A percentile compares a stretch with the other conserved stretches of the same genome.
phyloP scores from a whole-genome alignment of 1,284 basidiomycete genomes.

The Pulchroboletus neoregius region DNA sequence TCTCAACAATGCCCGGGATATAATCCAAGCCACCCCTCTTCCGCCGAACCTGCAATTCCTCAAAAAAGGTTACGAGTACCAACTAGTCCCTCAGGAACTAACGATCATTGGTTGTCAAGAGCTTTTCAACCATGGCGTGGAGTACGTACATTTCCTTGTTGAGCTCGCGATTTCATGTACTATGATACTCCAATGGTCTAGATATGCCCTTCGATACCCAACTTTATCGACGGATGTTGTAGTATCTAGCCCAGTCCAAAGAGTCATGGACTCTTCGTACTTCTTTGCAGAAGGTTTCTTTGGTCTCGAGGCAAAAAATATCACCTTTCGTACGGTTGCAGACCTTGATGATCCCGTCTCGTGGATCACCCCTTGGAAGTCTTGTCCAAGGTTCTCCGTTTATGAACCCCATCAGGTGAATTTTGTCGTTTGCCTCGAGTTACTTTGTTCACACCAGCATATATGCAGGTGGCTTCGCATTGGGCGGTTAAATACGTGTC shows the following conservation, averaged over 20 bases:
- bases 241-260: conserved; percentile 42
- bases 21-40: conserved; percentile 32
- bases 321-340: conserved; percentile 36
- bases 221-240: conserved; percentile 33
- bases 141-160: conserved; percentile 22
- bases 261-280: conserved; percentile 43
- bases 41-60: conserved; percentile 39
- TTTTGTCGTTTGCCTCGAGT: not conserved
- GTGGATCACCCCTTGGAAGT: conserved; percentile 44
- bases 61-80: conserved; percentile 38
- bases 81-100: conserved; percentile 40
- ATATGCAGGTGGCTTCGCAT: conserved; percentile 28
- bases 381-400: conserved; percentile 28
- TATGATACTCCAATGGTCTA: not conserved
- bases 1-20: conserved; percentile 31
- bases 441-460: not conserved
- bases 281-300: conserved; percentile 46
- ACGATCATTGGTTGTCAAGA: conserved; percentile 40
- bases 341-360: conserved; percentile 40
- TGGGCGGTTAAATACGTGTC: conserved; percentile 41
- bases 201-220: conserved; percentile 24
- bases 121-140: conserved; percentile 44
- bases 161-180: not conserved
- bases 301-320: conserved; percentile 27
- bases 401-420: conserved; percentile 9